Evolutionary conservation across 2,329 filamentous ascomycete species (phyloP).

Genomic region (Ophiosphaerella herpotricha): DNA sequence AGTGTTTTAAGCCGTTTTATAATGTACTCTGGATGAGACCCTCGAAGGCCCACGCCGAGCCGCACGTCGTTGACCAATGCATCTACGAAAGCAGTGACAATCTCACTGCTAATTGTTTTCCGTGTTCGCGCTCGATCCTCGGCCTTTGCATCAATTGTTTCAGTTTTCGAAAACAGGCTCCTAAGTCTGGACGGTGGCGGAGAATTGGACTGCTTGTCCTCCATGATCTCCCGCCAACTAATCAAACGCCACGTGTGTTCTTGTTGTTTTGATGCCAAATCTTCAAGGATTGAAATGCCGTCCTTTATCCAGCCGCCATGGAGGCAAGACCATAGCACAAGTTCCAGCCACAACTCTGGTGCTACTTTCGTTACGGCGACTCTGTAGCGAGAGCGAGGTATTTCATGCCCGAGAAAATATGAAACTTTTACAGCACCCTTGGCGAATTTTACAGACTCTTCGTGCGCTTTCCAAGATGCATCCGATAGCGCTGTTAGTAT

Average conservation of each 20-base stretch:
- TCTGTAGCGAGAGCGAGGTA: constrained; percentile 50
- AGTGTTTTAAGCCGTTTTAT: constrained; percentile 42
- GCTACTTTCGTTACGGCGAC: constrained; percentile 47
- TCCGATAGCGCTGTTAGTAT: constrained; percentile 57
- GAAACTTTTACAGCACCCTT: constrained; percentile 40
- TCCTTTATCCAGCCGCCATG: constrained; percentile 54
- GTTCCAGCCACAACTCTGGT: constrained; percentile 57
- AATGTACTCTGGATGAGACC: constrained; percentile 41
- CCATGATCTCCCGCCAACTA: constrained; percentile 51
- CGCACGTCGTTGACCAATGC: constrained; percentile 54
- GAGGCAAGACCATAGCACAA: constrained; percentile 58
- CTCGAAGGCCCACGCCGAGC: constrained; percentile 49
- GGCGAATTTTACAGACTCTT: constrained; percentile 38
- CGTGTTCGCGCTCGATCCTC: constrained; percentile 40
- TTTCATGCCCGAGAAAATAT: constrained; percentile 50
- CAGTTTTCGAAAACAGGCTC: constrained; percentile 29
- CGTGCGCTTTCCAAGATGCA: constrained; percentile 55
- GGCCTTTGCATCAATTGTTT: constrained; percentile 18
- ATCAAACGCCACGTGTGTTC: constrained; percentile 37
- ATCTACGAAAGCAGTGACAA: constrained; percentile 61
- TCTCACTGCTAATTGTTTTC: constrained; percentile 62
- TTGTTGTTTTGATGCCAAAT: constrained; percentile 26
- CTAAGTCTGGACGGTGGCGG: constrained; percentile 20
- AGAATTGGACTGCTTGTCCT: constrained; percentile 31
- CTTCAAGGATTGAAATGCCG: constrained; percentile 47